Conservation (phyloP, 441 rosid genomes). For the Cnidoscolus chayamansa region DNA sequence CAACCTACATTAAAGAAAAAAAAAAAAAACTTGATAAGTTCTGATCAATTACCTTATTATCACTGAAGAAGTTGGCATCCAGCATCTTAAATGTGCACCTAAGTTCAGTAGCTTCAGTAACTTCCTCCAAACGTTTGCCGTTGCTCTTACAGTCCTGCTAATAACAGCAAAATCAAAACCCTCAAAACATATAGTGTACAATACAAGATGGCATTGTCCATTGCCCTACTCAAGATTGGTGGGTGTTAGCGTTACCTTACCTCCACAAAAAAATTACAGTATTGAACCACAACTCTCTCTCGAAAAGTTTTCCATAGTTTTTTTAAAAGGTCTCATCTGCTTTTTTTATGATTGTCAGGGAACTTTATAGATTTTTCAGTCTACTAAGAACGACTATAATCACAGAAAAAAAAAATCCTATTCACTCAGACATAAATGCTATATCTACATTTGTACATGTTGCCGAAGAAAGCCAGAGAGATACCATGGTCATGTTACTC, state of each 20-base stretch:
- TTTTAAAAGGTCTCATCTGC: slow-evolving; percentile 40
- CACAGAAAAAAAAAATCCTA: neutral
- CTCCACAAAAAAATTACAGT: slow-evolving; percentile 30
- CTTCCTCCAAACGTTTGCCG: slow-evolving; percentile 26
- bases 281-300: slow-evolving; percentile 35
- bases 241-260: slow-evolving; percentile 21
- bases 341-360: slow-evolving; percentile 12
- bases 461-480: neutral
- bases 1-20: too few species aligned
- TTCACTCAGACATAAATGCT: too few species aligned
- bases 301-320: slow-evolving; percentile 35
- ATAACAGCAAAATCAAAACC: slow-evolving; percentile 23
- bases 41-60: slow-evolving; percentile 41
- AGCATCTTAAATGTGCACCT: slow-evolving; percentile 43
- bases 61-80: slow-evolving; percentile 63
- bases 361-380: neutral
- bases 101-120: slow-evolving; percentile 38
- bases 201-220: too few species aligned
- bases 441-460: too few species aligned
- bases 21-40: neutral
- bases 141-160: slow-evolving; percentile 46
- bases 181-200: neutral
- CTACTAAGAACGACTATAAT: neutral
- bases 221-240: neutral
- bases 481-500: slow-evolving; percentile 23